Base-by-base conservation (phyloP, 2,329 filamentous ascomycete species). In the Stylonectria norvegica region DNA sequence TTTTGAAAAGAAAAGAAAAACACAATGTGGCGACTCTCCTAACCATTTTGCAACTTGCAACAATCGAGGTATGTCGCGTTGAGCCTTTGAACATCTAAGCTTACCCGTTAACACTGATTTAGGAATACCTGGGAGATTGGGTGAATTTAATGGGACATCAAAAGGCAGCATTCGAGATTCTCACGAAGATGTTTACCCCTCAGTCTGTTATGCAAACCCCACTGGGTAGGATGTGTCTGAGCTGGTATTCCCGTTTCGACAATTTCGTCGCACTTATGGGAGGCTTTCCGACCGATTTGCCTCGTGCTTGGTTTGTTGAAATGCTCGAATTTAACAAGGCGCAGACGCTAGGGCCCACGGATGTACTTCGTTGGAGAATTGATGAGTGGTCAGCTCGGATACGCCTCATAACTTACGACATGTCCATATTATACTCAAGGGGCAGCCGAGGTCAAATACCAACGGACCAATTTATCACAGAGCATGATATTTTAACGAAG, bases 121-220 rank as follows among this genome's bases (percentile, higher is more conserved):
- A 95, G 89, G 93, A 97, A 66, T 94, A 89, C 56, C 75, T 97
- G 32, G 93, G 93, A 10, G 93, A 98, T 60, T 97, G 89, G 89
- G 81, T 94, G 38, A 96, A 94, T 56, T 72, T 97, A 12, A 84
- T 93, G 65, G 87, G 89, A 16, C 93, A 97, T 61, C 90, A 96
- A 61, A 89, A 85, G 59, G 93, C 91, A 9, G 93, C 93, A 1
- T 80, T 86, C 57, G 81, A 88, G 48, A 84, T 97, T 54, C 69
- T 97, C 32, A 85, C 76, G 2, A 79, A 84, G 30, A 68, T 96
- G 0, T 90, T 89, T 59, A 89, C 82, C 0, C 86, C 89, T 0
- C 72, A 89, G 47, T 85, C 81, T 0, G 80, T 87, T 30, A 81
- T 84, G 68, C 72, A 85, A 49, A 85, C 83, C 8, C 73, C 84